These are phyloP conservation scores for Ogataea thermomethanolica DNA, from an alignment of 805 yeast genomes.

Conservation along the genomic window DNA sequence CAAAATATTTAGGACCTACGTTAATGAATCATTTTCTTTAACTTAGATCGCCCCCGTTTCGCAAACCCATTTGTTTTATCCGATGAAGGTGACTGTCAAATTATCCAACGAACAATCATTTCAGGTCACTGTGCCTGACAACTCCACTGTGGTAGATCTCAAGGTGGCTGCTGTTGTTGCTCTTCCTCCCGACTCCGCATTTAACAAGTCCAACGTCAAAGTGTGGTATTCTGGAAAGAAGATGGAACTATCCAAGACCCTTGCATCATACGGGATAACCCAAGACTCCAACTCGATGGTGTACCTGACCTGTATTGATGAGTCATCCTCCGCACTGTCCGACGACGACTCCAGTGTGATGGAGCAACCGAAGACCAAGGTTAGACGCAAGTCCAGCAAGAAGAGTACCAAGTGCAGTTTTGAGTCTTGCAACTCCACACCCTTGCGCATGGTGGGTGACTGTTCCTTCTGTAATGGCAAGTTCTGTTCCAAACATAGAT, in stretches of 20 bases:
- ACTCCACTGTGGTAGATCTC: conserved; percentile 50
- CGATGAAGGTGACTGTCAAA: conserved; percentile 49
- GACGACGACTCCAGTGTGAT: conserved; percentile 19
- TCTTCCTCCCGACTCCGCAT: conserved; percentile 23
- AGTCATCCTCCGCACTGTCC: conserved; percentile 19
- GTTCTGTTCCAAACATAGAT: conserved; percentile 82
- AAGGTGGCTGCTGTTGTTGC: conserved; percentile 44
- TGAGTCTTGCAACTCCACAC: conserved; percentile 57
- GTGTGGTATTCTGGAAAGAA: conserved; percentile 34
- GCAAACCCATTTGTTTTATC: not conserved
- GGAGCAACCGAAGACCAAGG: conserved; percentile 22
- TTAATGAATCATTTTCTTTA: conserved; percentile 3
- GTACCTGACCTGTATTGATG: conserved; percentile 28
- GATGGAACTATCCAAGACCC: conserved; percentile 26
- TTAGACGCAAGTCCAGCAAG: conserved; percentile 31
- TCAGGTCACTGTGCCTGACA: conserved; percentile 47
- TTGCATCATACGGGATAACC: conserved; percentile 29
- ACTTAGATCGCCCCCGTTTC: no score
- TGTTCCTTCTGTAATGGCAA: conserved; percentile 82
- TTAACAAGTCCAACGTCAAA: conserved; percentile 19
- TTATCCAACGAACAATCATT: conserved; percentile 32
- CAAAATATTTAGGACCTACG: conserved; percentile 10
- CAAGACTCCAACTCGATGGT: conserved; percentile 27
- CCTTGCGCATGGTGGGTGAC: conserved; percentile 71
- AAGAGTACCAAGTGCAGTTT: conserved; percentile 51